Evolutionary conservation across 176 grass and related monocot species (phyloP).

Genomic region (Olyra latifolia): DNA sequence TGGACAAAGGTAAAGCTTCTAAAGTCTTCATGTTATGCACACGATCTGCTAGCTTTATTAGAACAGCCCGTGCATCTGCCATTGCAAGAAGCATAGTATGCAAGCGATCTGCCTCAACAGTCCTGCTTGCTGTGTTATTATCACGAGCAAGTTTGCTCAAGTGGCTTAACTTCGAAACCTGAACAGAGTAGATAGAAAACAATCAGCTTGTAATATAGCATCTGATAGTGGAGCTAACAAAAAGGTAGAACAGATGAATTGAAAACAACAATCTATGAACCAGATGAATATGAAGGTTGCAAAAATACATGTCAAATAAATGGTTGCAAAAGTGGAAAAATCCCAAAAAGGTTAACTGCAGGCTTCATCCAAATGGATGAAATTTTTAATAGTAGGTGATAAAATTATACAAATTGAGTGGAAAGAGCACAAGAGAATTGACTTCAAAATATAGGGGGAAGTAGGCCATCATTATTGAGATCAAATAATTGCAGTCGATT

Average conservation of each 20-base stretch:
- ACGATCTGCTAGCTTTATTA: conserved; percentile 74
- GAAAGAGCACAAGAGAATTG: neutral
- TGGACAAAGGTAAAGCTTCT: conserved; percentile 43
- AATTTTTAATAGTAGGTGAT: neutral
- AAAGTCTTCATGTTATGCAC: conserved; percentile 75
- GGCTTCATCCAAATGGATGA: conserved; percentile 15
- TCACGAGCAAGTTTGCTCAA: conserved; percentile 85
- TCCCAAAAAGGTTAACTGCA: too few species aligned
- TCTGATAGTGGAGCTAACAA: neutral
- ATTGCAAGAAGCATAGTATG: conserved; percentile 94
- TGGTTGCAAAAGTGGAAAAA: neutral
- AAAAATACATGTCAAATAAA: conserved; percentile 10
- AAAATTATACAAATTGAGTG: neutral
- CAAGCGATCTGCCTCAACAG: conserved; percentile 72
- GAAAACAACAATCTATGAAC: neutral
- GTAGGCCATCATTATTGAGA: conserved; percentile 4
- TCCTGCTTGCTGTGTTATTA: conserved; percentile 68
- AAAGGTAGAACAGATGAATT: neutral
- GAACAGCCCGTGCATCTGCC: conserved; percentile 68
- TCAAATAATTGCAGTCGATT: conserved; percentile 26
- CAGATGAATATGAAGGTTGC: neutral
- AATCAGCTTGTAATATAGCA: neutral
- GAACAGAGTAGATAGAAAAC: conserved; percentile 20
- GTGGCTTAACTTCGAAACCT: conserved; percentile 85
- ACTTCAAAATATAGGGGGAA: neutral